phyloP scores from a whole-genome alignment of 768 basidiomycete genomes.

The Serendipita sp. region DNA sequence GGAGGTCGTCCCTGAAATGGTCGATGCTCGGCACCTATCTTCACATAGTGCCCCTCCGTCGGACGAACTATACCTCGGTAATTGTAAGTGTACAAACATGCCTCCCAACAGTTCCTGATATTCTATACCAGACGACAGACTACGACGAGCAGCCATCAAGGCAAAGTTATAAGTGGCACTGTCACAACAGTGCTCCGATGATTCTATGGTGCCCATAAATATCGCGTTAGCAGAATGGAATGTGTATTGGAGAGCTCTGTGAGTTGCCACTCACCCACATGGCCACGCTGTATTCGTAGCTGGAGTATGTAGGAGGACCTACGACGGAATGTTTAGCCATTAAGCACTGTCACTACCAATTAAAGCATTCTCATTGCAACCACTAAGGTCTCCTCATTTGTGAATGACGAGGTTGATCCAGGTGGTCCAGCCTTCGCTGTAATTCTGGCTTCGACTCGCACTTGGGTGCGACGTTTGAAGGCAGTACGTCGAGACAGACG shows the following conservation, averaged over 20 bases:
- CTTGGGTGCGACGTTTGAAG: no score
- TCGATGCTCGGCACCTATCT: slow-evolving; percentile 58
- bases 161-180: neutral
- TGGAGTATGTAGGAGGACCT: no score
- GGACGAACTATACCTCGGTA: slow-evolving; percentile 57
- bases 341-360: no score
- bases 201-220: no score
- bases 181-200: no score
- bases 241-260: neutral
- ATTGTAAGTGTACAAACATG: slow-evolving; percentile 46
- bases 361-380: no score
- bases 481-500: no score
- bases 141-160: neutral
- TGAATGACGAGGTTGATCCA: no score
- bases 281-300: neutral
- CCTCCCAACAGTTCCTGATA: neutral
- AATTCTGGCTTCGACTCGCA: no score
- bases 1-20: slow-evolving; percentile 78
- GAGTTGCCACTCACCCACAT: neutral
- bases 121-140: neutral
- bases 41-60: slow-evolving; percentile 54
- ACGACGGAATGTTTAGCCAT: no score
- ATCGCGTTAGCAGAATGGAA: no score
- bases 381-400: neutral
- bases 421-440: no score